These are phyloP conservation scores for Phialemoniopsis sp. DNA, from an alignment of 2,329 filamentous ascomycete genomes.

Conservation along the genomic window DNA sequence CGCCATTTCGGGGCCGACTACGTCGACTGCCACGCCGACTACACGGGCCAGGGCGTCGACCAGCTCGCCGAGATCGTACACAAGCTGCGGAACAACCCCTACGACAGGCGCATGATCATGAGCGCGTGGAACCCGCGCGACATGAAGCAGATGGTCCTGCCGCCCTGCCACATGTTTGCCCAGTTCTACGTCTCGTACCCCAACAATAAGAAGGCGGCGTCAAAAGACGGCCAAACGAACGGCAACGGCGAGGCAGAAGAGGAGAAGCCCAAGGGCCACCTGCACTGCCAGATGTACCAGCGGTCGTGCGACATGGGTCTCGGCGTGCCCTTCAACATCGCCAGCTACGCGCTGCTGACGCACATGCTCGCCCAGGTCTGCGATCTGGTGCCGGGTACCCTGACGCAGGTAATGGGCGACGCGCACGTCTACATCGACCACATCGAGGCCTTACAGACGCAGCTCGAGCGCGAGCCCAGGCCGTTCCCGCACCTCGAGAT, in stretches of 20 bases:
- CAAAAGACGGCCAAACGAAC: not conserved
- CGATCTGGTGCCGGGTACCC: slow-evolving; percentile 76
- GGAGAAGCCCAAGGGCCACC: slow-evolving; percentile 50
- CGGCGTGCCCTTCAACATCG: slow-evolving; percentile 97
- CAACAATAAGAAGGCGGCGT: not conserved
- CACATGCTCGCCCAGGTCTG: slow-evolving; percentile 92
- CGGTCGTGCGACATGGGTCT: slow-evolving; percentile 95
- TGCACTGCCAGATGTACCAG: slow-evolving; percentile 91
- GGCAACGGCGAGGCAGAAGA: slow-evolving; percentile 11
- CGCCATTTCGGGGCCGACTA: slow-evolving; percentile 95
- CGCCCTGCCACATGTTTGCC: slow-evolving; percentile 96
- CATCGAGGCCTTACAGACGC: slow-evolving; percentile 77
- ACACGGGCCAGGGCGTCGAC: slow-evolving; percentile 84
- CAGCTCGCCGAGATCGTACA: slow-evolving; percentile 87
- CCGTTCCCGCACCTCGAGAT: slow-evolving; percentile 80
- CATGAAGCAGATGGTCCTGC: slow-evolving; percentile 81
- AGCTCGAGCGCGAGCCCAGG: slow-evolving; percentile 75
- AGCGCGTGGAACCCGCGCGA: slow-evolving; percentile 93
- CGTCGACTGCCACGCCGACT: slow-evolving; percentile 72
- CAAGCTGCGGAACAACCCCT: slow-evolving; percentile 79
- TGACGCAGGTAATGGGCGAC: slow-evolving; percentile 96
- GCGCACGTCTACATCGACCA: slow-evolving; percentile 97
- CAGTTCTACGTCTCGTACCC: slow-evolving; percentile 90
- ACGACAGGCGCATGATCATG: slow-evolving; percentile 85
- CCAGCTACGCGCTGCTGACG: slow-evolving; percentile 86